A percentile compares a stretch with the other conserved stretches of the same genome.
These are phyloP conservation scores for Vicia faba DNA, from an alignment of 306 rosid species.

Conservation along the genomic window DNA sequence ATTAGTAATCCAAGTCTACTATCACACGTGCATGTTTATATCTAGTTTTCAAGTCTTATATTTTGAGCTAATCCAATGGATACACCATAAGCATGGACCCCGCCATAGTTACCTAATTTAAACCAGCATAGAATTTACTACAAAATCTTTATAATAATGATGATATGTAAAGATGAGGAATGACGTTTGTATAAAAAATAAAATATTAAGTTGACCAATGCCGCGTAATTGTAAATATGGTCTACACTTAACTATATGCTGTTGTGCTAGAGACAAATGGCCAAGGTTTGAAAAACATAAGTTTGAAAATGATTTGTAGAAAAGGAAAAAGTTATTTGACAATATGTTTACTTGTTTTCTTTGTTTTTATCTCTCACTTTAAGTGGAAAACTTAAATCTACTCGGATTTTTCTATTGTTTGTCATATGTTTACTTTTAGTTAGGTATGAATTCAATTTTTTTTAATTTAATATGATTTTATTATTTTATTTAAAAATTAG, in stretches of 20 bases:
- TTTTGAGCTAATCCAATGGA: not conserved
- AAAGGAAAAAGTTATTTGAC: too few relatives aligned
- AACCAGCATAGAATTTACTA: not conserved
- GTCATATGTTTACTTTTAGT: too few relatives aligned
- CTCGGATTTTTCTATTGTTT: too few relatives aligned
- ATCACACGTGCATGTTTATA: constrained; percentile 18
- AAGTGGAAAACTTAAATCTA: too few relatives aligned
- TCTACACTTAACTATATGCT: constrained; percentile 9
- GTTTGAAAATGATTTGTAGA: not conserved
- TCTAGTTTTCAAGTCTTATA: not conserved
- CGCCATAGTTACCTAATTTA: not conserved
- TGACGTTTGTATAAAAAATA: not conserved
- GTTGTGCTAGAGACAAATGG: constrained; percentile 45
- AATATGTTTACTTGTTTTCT: too few relatives aligned
- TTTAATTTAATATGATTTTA: too few relatives aligned
- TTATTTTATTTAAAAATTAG: too few relatives aligned
- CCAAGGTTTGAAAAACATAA: not conserved
- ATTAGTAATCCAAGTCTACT: not conserved
- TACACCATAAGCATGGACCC: constrained; percentile 40
- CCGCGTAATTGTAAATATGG: not conserved
- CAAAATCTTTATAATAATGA: not conserved
- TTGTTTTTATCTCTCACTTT: too few relatives aligned
- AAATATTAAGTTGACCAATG: not conserved
- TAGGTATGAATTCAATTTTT: too few relatives aligned
- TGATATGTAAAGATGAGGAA: not conserved